Conservation (phyloP, 1,284 basidiomycete species). For the Puccinia polysora region DNA sequence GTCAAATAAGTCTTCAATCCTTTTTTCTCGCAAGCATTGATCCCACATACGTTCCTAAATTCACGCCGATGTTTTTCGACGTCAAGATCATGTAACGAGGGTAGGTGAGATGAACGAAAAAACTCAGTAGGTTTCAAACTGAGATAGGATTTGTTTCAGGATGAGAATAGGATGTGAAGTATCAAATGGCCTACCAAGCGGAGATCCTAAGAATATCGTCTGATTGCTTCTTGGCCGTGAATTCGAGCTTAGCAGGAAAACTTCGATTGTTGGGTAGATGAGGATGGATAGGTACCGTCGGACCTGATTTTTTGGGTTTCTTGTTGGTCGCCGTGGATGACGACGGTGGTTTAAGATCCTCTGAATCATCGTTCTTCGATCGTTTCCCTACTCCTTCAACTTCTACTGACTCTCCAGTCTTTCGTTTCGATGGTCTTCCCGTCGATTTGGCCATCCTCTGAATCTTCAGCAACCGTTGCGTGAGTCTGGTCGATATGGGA, state of each 20-base stretch:
- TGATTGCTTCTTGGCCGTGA: constrained; percentile 6
- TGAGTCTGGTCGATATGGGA: no score
- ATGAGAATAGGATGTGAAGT: neutral
- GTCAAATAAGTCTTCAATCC: constrained; percentile 35
- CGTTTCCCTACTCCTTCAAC: no score
- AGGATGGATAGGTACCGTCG: constrained; percentile 10
- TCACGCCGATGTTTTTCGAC: no score
- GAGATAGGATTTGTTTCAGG: no score
- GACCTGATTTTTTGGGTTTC: constrained; percentile 36
- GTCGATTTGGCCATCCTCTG: no score
- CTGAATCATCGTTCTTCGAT: no score
- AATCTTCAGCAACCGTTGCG: no score
- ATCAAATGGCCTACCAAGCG: constrained; percentile 1
- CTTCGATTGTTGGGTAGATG: constrained; percentile 21
- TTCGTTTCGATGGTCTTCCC: no score
- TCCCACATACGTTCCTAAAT: constrained; percentile 41
- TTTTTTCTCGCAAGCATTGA: constrained; percentile 33
- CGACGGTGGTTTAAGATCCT: no score
- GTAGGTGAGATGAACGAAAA: neutral
- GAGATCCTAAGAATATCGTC: constrained; percentile 11
- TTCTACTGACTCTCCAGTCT: no score
- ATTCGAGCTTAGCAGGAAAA: constrained; percentile 22
- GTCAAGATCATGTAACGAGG: neutral
- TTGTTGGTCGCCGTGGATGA: neutral
- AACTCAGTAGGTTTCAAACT: neutral